Conservation (phyloP, 148 eudicot genomes). For the Diospyros lotus region DNA sequence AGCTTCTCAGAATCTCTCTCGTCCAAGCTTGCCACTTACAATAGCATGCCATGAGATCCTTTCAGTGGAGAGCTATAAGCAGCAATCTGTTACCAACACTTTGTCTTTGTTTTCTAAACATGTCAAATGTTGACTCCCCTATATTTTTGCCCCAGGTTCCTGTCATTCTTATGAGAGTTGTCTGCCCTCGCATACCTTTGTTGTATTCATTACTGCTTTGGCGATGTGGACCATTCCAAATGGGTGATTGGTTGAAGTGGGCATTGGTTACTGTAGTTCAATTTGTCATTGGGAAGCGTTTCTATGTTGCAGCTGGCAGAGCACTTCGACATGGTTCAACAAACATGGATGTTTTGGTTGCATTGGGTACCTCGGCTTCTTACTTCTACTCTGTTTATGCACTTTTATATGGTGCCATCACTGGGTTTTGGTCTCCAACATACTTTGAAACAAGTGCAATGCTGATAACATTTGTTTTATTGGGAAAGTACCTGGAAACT, state of each 20-base stretch:
- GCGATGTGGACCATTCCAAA: slow-evolving; percentile 86
- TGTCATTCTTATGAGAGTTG: slow-evolving; percentile 61
- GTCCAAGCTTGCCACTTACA: neutral
- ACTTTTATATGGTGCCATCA: slow-evolving; percentile 79
- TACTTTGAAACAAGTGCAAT: slow-evolving; percentile 97
- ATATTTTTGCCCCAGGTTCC: slow-evolving; percentile 56
- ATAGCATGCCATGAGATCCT: slow-evolving; percentile 2
- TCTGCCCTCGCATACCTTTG: slow-evolving; percentile 87
- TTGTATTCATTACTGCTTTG: slow-evolving; percentile 76
- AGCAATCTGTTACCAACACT: neutral
- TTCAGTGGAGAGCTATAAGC: slow-evolving; percentile 4
- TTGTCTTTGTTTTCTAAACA: neutral
- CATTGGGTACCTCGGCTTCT: slow-evolving; percentile 91
- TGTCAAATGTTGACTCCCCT: slow-evolving; percentile 11
- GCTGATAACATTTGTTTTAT: slow-evolving; percentile 89
- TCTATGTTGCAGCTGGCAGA: slow-evolving; percentile 88
- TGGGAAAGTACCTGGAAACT: slow-evolving; percentile 91
- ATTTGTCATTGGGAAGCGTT: slow-evolving; percentile 91
- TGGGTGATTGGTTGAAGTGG: slow-evolving; percentile 99
- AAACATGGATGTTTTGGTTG: slow-evolving; percentile 98
- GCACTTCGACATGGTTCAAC: slow-evolving; percentile 91
- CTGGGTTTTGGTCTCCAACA: slow-evolving; percentile 91
- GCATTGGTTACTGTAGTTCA: slow-evolving; percentile 72
- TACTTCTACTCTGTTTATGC: slow-evolving; percentile 90
- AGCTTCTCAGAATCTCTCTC: neutral